Evolutionary conservation across 306 rosid genomes (phyloP).

Genomic region (Cicer arietinum): DNA sequence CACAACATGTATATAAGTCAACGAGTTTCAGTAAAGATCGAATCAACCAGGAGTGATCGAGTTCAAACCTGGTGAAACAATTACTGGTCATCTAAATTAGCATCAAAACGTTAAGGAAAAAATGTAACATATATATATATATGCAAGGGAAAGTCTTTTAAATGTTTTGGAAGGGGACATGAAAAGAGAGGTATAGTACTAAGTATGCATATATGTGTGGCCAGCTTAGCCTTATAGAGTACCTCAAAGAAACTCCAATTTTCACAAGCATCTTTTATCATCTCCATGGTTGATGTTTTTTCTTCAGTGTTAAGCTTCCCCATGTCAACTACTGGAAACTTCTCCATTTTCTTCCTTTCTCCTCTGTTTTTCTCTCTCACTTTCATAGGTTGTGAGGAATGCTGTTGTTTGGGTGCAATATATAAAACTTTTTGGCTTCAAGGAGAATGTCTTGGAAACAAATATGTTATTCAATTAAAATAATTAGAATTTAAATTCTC

Average conservation of each 20-base stretch:
- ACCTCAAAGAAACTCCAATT: constrained; percentile 96
- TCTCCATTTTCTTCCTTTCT: constrained; percentile 38
- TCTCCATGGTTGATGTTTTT: constrained; percentile 59
- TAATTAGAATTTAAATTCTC: background rate
- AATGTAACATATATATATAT: background rate
- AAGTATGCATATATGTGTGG: background rate
- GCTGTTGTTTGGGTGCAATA: constrained; percentile 40
- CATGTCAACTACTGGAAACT: constrained; percentile 82
- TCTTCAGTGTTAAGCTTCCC: constrained; percentile 63
- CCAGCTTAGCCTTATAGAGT: background rate
- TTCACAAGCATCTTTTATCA: constrained; percentile 72
- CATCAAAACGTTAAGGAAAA: too few species aligned
- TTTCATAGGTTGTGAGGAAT: constrained; percentile 20
- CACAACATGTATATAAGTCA: background rate
- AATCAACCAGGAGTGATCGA: too few species aligned
- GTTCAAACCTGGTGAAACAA: too few species aligned
- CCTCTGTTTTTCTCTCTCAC: constrained; percentile 28
- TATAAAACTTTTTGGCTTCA: constrained; percentile 54
- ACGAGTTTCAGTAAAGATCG: too few species aligned
- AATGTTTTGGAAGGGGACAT: background rate
- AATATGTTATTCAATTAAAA: constrained; percentile 4
- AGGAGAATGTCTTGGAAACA: constrained; percentile 10
- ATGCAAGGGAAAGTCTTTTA: background rate
- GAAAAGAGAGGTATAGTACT: background rate
- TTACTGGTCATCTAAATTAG: too few species aligned